phyloP scores from a whole-genome alignment of 352 stramenopile genomes.

The Elongisporangium senticosum region DNA sequence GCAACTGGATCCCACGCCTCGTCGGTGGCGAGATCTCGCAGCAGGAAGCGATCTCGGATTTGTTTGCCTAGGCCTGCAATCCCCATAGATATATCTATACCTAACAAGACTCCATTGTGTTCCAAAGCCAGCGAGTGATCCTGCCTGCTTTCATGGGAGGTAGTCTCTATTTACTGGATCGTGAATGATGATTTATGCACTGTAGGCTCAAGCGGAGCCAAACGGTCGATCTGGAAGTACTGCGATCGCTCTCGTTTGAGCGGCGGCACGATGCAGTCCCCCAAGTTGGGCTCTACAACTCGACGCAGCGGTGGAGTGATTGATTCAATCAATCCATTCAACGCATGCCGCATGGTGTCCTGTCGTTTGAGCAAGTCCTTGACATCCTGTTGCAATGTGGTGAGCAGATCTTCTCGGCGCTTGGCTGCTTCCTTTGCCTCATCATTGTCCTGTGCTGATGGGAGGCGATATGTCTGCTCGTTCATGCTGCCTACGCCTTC shows the following conservation, averaged over 20 bases:
- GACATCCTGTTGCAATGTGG: conserved; percentile 7
- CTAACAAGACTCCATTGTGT: not conserved
- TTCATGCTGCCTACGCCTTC: not conserved
- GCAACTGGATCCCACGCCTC: conserved; percentile 59
- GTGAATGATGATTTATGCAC: not conserved
- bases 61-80: conserved; percentile 23
- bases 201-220: not conserved
- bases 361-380: conserved; percentile 20
- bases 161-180: not conserved
- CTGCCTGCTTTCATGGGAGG: not conserved
- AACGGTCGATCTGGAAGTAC: conserved; percentile 9
- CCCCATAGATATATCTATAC: conserved; percentile 18
- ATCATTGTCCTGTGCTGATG: not conserved
- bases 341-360: conserved; percentile 16
- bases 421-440: not conserved
- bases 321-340: conserved; percentile 9
- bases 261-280: conserved; percentile 11
- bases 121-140: not conserved
- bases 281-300: conserved; percentile 9
- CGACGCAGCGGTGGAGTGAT: not conserved
- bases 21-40: conserved; percentile 55
- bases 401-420: not conserved
- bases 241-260: conserved; percentile 19
- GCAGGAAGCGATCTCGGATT: conserved; percentile 17
- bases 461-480: not conserved